A percentile compares a stretch with the other conserved stretches of the same genome.
Conservation (phyloP, 1,284 basidiomycete genomes). For the Leccinum griseonigrum region DNA sequence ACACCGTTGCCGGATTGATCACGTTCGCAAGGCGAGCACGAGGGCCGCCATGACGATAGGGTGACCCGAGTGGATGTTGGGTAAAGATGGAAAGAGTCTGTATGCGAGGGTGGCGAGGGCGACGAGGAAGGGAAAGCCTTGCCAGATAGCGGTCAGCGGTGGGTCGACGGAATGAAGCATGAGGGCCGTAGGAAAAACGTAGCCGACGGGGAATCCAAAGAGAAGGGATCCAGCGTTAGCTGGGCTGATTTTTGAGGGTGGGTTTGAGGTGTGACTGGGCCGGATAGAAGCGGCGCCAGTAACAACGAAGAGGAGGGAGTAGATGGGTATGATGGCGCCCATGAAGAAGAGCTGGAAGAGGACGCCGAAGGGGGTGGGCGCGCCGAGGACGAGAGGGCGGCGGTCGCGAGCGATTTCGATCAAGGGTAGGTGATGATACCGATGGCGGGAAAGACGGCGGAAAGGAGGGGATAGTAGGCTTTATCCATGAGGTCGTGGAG, state of each 20-base stretch:
- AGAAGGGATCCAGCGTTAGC: conserved; percentile 44
- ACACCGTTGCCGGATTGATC: background rate
- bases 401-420: conserved; percentile 24
- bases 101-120: conserved; percentile 26
- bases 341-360: conserved; percentile 35
- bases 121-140: conserved; percentile 41
- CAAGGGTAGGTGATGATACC: conserved; percentile 14
- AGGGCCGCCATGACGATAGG: conserved; percentile 33
- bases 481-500: conserved; percentile 37
- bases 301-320: conserved; percentile 40
- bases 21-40: too few species aligned
- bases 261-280: background rate
- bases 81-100: conserved; percentile 24
- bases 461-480: conserved; percentile 27
- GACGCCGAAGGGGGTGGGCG: conserved; percentile 16
- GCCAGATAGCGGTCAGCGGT: conserved; percentile 43
- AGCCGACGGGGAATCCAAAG: conserved; percentile 33
- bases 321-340: conserved; percentile 40
- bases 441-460: conserved; percentile 27
- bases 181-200: conserved; percentile 36
- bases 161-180: conserved; percentile 36
- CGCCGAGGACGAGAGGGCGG: conserved; percentile 11
- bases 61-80: conserved; percentile 36
- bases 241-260: conserved; percentile 23
- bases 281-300: conserved; percentile 27